A percentile compares a stretch with the other conserved stretches of the same genome.
These are phyloP conservation scores for Penicillium sp. DNA, from an alignment of 2,329 filamentous ascomycete species.

Conservation along the genomic window DNA sequence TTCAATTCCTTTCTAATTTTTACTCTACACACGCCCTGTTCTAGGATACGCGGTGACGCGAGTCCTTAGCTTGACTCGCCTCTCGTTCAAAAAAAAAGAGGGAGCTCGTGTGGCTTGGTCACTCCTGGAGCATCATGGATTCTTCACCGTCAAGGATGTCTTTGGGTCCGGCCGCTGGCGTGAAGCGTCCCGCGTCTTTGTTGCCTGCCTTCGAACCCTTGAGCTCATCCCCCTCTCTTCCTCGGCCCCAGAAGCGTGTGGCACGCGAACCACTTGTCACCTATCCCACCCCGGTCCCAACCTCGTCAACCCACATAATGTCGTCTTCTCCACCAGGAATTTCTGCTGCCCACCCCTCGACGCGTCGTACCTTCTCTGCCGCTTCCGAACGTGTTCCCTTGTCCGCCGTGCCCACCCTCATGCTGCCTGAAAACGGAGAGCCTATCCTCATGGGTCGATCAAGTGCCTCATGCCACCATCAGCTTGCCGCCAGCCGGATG, in stretches of 20 bases:
- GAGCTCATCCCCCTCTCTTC: conserved; percentile 49
- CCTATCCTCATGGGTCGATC: conserved; percentile 84
- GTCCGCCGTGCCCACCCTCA: conserved; percentile 76
- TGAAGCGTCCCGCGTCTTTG: conserved; percentile 49
- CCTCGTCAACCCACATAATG: conserved; percentile 87
- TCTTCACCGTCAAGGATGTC: conserved; percentile 41
- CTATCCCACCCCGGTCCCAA: conserved; percentile 92
- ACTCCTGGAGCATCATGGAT: conserved; percentile 34
- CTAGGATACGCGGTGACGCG: conserved; percentile 22
- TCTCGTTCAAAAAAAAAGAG: conserved; percentile 11
- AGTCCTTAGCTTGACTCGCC: conserved; percentile 26
- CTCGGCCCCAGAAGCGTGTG: conserved; percentile 48
- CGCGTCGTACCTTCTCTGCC: conserved; percentile 61
- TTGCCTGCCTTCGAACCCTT: conserved; percentile 52
- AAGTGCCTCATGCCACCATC: conserved; percentile 92
- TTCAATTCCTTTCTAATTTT: conserved; percentile 5
- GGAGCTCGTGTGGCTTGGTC: conserved; percentile 12
- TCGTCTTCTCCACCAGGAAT: conserved; percentile 76
- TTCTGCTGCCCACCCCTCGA: conserved; percentile 50
- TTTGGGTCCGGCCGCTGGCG: conserved; percentile 37
- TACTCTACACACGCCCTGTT: conserved; percentile 9
- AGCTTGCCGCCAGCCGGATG: conserved; percentile 85
- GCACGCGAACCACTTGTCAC: conserved; percentile 52
- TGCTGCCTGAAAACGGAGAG: conserved; percentile 79
- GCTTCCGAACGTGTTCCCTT: conserved; percentile 78